Evolutionary conservation across 306 rosid genomes (phyloP).

Genomic region (Coriaria nepalensis): DNA sequence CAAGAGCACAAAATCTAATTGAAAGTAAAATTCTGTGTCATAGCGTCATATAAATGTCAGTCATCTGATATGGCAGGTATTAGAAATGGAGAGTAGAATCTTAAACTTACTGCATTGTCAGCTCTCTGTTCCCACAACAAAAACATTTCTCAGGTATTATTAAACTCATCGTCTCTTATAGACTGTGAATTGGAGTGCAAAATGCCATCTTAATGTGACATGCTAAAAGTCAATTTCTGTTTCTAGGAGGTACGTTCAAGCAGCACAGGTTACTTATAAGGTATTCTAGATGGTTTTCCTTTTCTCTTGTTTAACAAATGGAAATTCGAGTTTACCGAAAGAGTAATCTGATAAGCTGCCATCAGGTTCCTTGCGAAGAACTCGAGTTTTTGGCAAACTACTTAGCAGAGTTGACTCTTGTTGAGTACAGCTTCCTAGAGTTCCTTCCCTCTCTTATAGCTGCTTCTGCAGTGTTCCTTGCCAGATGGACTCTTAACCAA

Average conservation of each 20-base stretch:
- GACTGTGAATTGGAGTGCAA: neutral
- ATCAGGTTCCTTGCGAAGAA: constrained; percentile 47
- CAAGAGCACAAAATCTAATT: no score
- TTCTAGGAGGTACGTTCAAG: constrained; percentile 78
- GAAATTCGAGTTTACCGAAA: neutral
- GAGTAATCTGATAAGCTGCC: neutral
- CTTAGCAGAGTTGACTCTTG: constrained; percentile 71
- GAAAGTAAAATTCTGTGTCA: no score
- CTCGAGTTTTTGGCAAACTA: constrained; percentile 71
- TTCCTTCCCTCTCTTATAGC: constrained; percentile 76
- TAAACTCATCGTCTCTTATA: neutral
- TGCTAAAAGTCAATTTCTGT: constrained; percentile 8
- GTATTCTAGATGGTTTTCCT: constrained; percentile 21
- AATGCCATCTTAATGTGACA: constrained; percentile 2
- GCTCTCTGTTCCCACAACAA: constrained; percentile 62
- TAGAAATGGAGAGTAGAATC: constrained; percentile 64
- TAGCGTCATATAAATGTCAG: no score
- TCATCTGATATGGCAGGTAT: constrained; percentile 27
- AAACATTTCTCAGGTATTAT: constrained; percentile 80
- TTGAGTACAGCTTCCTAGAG: constrained; percentile 54
- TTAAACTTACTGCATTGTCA: constrained; percentile 58
- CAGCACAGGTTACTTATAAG: constrained; percentile 61
- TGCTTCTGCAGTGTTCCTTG: constrained; percentile 81
- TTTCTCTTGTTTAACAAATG: neutral
- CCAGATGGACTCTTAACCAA: constrained; percentile 74